These are phyloP conservation scores for Monosporascus sp. DNA, from an alignment of 2,329 filamentous ascomycete species.

Conservation along the genomic window DNA sequence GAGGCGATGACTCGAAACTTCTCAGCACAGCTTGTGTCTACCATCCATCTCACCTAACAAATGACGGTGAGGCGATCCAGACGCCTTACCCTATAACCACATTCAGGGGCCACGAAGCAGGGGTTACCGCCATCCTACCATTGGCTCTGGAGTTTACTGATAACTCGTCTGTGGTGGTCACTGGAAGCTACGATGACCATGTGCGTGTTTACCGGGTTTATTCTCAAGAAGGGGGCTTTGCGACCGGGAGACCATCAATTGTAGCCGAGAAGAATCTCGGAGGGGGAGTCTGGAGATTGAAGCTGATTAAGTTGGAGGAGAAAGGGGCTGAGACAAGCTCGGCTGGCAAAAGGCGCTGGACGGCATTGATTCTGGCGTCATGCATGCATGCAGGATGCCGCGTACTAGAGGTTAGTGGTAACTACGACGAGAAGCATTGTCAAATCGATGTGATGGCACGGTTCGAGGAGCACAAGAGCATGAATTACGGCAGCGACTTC, in stretches of 20 bases:
- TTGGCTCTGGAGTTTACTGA: slow-evolving; percentile 41
- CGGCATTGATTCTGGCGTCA: slow-evolving; percentile 63
- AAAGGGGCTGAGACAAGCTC: slow-evolving; percentile 12
- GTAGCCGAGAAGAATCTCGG: slow-evolving; percentile 65
- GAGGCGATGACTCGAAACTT: slow-evolving; percentile 69
- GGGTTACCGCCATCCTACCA: slow-evolving; percentile 82
- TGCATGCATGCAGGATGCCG: slow-evolving; percentile 89
- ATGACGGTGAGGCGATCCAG: slow-evolving; percentile 9
- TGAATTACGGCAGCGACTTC: slow-evolving; percentile 88
- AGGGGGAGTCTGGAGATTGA: slow-evolving; percentile 82
- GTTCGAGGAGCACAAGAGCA: slow-evolving; percentile 84
- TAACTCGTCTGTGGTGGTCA: slow-evolving; percentile 59
- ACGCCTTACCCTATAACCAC: slow-evolving; percentile 19
- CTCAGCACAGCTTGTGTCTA: slow-evolving; percentile 37
- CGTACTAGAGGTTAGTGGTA: slow-evolving; percentile 47
- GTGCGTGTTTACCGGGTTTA: slow-evolving; percentile 61
- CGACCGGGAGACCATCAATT: slow-evolving; percentile 39
- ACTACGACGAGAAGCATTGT: slow-evolving; percentile 40
- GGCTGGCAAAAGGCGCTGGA: slow-evolving; percentile 12
- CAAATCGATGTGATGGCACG: slow-evolving; percentile 59
- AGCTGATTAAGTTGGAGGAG: slow-evolving; percentile 42
- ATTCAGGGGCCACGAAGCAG: slow-evolving; percentile 64
- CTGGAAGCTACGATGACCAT: slow-evolving; percentile 87
- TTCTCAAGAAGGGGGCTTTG: slow-evolving; percentile 34
- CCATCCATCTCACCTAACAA: slow-evolving; percentile 5